These are phyloP conservation scores for Hypericum perforatum DNA, from an alignment of 345 rosid genomes.

Conservation along the genomic window DNA sequence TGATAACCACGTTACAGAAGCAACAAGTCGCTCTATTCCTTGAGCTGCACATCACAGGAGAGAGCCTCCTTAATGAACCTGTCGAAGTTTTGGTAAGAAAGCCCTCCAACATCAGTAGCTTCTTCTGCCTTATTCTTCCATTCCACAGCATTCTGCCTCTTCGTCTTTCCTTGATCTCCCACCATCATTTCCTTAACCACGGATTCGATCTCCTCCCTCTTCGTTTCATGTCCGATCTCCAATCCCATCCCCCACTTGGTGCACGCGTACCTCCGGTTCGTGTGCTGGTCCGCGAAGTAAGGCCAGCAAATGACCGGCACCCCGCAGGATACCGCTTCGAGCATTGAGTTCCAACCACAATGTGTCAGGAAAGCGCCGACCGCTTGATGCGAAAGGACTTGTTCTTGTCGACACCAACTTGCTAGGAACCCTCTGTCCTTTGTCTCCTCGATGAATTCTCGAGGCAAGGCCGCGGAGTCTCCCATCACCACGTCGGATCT, in stretches of 20 bases:
- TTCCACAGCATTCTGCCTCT: constrained; percentile 16
- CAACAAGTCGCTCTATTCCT: not conserved
- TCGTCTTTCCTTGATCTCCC: constrained; percentile 12
- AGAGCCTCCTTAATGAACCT: constrained; percentile 17
- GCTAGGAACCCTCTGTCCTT: constrained; percentile 20
- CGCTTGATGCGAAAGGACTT: constrained; percentile 21
- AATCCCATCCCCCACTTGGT: constrained; percentile 18
- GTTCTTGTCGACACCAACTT: constrained; percentile 25
- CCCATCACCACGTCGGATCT: constrained; percentile 23
- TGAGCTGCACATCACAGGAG: not conserved
- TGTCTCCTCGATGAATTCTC: constrained; percentile 16
- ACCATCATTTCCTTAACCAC: constrained; percentile 19
- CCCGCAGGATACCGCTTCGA: constrained; percentile 19
- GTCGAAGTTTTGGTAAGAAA: constrained; percentile 12
- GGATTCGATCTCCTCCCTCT: constrained; percentile 14
- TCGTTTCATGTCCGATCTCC: constrained; percentile 19
- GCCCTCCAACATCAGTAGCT: constrained; percentile 20
- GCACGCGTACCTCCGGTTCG: constrained; percentile 21
- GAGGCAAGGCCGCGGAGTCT: constrained; percentile 14
- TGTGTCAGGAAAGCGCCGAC: constrained; percentile 26
- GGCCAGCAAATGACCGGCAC: constrained; percentile 30
- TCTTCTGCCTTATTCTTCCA: constrained; percentile 24
- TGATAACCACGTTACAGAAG: too few species aligned
- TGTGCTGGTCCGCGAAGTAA: constrained; percentile 26
- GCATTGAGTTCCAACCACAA: constrained; percentile 31